Conservation (phyloP, 2,329 filamentous ascomycete genomes). For the Macrophomina tecta region DNA sequence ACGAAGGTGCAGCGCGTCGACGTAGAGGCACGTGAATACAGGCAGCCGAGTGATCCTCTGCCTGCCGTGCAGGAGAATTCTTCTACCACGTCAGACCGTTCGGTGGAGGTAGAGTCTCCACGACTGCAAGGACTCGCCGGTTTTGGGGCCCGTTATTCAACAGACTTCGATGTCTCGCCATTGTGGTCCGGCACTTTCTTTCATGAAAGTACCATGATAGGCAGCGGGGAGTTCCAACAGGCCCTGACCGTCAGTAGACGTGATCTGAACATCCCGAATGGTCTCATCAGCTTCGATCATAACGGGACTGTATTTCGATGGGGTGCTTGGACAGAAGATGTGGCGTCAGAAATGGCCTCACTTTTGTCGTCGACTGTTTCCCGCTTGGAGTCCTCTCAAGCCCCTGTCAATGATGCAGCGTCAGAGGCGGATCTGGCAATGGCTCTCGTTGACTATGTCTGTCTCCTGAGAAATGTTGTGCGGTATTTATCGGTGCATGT, state of each 20-base stretch:
- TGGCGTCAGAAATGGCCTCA: slow-evolving; percentile 53
- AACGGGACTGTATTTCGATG: slow-evolving; percentile 49
- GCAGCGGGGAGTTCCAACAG: slow-evolving; percentile 60
- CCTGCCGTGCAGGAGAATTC: slow-evolving; percentile 24
- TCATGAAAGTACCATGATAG: slow-evolving; percentile 62
- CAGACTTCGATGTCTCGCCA: slow-evolving; percentile 59
- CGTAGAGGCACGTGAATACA: slow-evolving; percentile 51
- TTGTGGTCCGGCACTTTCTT: slow-evolving; percentile 61
- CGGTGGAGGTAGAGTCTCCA: slow-evolving; percentile 21
- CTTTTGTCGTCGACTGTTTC: slow-evolving; percentile 38
- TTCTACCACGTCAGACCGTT: not conserved
- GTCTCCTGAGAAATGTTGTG: slow-evolving; percentile 53
- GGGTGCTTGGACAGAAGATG: slow-evolving; percentile 62
- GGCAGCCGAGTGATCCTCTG: slow-evolving; percentile 50
- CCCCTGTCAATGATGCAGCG: not conserved
- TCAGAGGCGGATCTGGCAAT: not conserved
- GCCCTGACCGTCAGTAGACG: slow-evolving; percentile 50
- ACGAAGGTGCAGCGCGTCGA: slow-evolving; percentile 54
- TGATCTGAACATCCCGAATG: slow-evolving; percentile 52
- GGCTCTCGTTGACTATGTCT: slow-evolving; percentile 2
- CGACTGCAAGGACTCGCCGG: slow-evolving; percentile 52
- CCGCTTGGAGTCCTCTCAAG: slow-evolving; percentile 26
- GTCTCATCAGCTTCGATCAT: slow-evolving; percentile 45
- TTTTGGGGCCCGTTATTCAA: slow-evolving; percentile 58
- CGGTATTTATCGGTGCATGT: slow-evolving; percentile 57